These are phyloP conservation scores for Alternaria infectoria DNA, from an alignment of 2,329 filamentous ascomycete species.

Conservation along the genomic window DNA sequence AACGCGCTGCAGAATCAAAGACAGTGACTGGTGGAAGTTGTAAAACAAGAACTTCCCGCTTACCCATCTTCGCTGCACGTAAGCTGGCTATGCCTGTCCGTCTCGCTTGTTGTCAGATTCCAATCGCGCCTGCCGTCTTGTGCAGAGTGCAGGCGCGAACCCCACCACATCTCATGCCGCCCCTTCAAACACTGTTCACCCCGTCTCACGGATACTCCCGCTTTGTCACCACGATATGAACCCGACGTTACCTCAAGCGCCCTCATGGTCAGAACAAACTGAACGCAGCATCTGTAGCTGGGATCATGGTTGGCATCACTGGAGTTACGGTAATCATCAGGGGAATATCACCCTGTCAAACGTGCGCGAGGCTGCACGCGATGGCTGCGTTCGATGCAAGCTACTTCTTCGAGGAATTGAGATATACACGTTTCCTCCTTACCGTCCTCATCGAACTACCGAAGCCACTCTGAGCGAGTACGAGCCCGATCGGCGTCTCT, in stretches of 20 bases:
- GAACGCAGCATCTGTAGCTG: accelerated
- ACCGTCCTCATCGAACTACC: background rate
- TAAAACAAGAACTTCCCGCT: accelerated
- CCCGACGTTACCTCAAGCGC: background rate
- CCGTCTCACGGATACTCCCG: background rate
- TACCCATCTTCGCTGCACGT: background rate
- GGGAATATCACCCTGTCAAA: accelerated
- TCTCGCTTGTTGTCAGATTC: no score
- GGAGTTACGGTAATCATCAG: background rate
- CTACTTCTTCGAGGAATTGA: background rate
- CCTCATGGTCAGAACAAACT: background rate
- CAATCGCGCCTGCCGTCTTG: background rate
- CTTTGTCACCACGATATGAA: accelerated
- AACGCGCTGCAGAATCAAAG: background rate
- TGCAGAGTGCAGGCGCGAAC: background rate
- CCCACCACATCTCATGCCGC: background rate
- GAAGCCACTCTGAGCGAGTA: background rate
- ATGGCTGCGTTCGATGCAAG: background rate
- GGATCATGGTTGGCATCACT: background rate
- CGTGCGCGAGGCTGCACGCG: background rate
- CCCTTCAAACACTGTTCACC: background rate
- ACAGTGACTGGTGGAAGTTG: background rate
- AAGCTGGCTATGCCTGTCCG: background rate
- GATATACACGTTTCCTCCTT: background rate
- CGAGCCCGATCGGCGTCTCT: background rate